phyloP scores from a whole-genome alignment of 2,329 filamentous ascomycete species.

The Fulvia fulva region DNA sequence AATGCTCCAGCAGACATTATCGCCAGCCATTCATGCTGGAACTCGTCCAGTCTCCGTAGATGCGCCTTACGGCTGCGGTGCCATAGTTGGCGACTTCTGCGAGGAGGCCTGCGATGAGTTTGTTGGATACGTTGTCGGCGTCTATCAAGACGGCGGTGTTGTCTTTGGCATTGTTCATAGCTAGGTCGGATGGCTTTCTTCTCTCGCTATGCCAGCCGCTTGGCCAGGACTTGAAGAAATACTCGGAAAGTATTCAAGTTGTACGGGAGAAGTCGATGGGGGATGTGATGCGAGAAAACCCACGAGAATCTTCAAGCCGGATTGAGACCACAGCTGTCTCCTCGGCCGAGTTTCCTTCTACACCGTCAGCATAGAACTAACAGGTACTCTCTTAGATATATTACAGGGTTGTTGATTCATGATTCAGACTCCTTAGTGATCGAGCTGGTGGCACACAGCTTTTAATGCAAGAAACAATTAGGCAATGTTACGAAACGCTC shows the following conservation, averaged over 20 bases:
- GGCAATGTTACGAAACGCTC: neutral
- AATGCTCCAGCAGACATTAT: constrained; percentile 24
- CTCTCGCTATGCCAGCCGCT: neutral
- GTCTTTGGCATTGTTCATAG: neutral
- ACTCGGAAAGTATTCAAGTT: no score
- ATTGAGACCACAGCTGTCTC: no score
- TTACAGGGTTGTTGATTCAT: no score
- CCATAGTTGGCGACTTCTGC: constrained; percentile 34
- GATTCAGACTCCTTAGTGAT: neutral
- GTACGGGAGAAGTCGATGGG: neutral
- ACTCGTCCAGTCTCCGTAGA: constrained; percentile 32
- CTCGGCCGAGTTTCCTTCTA: neutral
- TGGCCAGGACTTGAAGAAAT: no score
- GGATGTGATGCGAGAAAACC: no score
- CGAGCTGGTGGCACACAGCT: neutral
- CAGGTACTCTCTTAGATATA: no score
- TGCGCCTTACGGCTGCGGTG: constrained; percentile 30
- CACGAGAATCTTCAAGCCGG: no score
- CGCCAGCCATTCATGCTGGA: constrained; percentile 26
- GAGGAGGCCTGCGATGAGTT: constrained; percentile 22
- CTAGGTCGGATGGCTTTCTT: no score
- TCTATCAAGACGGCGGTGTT: neutral
- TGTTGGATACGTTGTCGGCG: neutral
- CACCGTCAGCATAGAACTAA: no score
- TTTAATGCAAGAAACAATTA: neutral